Evolutionary conservation across 768 basidiomycete genomes (phyloP).

Genomic region (Imleria badia): DNA sequence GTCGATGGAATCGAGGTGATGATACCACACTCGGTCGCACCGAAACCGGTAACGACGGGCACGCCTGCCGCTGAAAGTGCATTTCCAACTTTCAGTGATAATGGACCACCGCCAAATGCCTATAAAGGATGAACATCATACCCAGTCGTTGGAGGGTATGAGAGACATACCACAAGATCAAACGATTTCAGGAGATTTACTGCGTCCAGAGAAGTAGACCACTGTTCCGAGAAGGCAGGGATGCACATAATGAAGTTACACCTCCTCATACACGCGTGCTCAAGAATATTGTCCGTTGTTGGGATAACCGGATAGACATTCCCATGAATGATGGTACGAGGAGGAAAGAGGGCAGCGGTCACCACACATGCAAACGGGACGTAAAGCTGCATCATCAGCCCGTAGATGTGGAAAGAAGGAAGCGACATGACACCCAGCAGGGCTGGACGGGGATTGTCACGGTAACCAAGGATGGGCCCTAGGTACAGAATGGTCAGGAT

Average conservation of each 20-base stretch:
- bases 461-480: constrained; percentile 3
- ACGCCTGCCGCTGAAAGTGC: constrained; percentile 15
- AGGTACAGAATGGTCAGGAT: neutral
- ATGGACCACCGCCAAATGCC: constrained; percentile 14
- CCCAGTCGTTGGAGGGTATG: too few relatives aligned
- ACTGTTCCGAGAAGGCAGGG: constrained; percentile 21
- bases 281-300: constrained; percentile 19
- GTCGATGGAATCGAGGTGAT: neutral
- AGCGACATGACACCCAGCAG: constrained; percentile 31
- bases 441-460: neutral
- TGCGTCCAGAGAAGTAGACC: constrained; percentile 3
- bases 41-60: constrained; percentile 9
- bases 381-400: constrained; percentile 33
- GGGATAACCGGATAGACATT: constrained; percentile 13
- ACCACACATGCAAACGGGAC: constrained; percentile 29
- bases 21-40: constrained; percentile 23
- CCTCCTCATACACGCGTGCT: constrained; percentile 4
- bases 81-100: constrained; percentile 14
- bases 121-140: neutral
- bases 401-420: constrained; percentile 41
- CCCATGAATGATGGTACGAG: constrained; percentile 2
- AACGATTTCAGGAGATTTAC: neutral
- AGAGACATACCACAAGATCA: neutral
- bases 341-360: constrained; percentile 35
- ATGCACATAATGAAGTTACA: constrained; percentile 12